Percentiles rank a stretch among this genome's conserved stretches.
Evolutionary conservation across 2,329 filamentous ascomycete genomes (phyloP).

Genomic region (Calonectria crousiana): DNA sequence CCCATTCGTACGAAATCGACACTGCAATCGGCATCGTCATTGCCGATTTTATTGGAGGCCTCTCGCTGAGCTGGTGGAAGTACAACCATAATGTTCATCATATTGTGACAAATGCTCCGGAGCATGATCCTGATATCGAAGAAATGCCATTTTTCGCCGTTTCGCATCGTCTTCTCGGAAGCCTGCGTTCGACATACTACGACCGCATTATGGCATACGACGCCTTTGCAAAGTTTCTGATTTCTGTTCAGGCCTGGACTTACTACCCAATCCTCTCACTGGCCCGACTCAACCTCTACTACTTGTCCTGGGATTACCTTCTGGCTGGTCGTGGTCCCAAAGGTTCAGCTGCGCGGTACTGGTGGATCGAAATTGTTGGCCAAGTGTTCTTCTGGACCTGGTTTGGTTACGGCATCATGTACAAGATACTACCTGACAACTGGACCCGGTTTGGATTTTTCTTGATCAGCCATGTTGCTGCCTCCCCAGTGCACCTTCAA

Average conservation of each 20-base stretch:
- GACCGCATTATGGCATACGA: slow-evolving; percentile 85
- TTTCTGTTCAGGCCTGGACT: slow-evolving; percentile 80
- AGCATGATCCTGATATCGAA: slow-evolving; percentile 96
- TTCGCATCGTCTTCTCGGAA: slow-evolving; percentile 82
- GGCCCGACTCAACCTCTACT: slow-evolving; percentile 89
- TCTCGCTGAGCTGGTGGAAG: slow-evolving; percentile 98
- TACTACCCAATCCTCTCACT: slow-evolving; percentile 87
- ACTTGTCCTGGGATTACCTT: slow-evolving; percentile 83
- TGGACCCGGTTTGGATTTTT: slow-evolving; percentile 75
- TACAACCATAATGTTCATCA: slow-evolving; percentile 96
- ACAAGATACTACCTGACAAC: slow-evolving; percentile 78
- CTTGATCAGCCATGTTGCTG: slow-evolving; percentile 82
- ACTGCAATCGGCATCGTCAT: slow-evolving; percentile 89
- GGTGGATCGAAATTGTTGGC: slow-evolving; percentile 82
- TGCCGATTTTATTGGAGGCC: slow-evolving; percentile 89
- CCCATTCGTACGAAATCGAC: slow-evolving; percentile 87
- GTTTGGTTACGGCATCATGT: slow-evolving; percentile 85
- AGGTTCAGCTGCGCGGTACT: slow-evolving; percentile 85
- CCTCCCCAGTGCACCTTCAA: slow-evolving; percentile 86
- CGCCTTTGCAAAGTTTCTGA: slow-evolving; percentile 74
- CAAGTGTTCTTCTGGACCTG: slow-evolving; percentile 87
- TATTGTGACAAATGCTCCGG: slow-evolving; percentile 95
- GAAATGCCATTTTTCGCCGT: slow-evolving; percentile 91
- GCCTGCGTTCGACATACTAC: slow-evolving; percentile 84
- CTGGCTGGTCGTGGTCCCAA: slow-evolving; percentile 76